Base-by-base conservation (phyloP, 2,329 filamentous ascomycete genomes). In the Furcasterigmium furcatum region DNA sequence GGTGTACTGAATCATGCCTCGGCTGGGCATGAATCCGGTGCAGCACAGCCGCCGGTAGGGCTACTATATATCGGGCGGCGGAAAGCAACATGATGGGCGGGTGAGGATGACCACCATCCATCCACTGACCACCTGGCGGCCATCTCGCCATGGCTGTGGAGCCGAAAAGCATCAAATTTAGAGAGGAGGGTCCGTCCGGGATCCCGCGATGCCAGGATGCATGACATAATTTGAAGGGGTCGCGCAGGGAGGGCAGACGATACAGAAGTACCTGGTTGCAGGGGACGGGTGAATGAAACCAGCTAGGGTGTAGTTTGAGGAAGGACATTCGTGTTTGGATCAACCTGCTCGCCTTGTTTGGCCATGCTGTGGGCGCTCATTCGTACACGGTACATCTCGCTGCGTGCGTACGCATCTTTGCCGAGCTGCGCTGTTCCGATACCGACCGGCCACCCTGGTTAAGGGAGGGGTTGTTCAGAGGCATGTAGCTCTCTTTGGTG, bases 191-290 rank as follows among this genome's bases (percentile, higher is more conserved):
- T 56, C 61, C 53, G n/a, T 14, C 41, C 52, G 61, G 58, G 58
- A 65, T 65, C 59, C 55, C 55, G 51, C 54, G 55, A 59, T 58
- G 48, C 55, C 55, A 59, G 59, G 62, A 64, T 64, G 67, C 68
- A 71, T 71, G 68, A 70, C 67, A 72, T 71, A 71, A 71, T 70
- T 70, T 51, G 54, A 49, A 52, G 55, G 54, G 58, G 53, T 20
- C 8, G 16, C 24, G 24, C 20, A 20, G 16, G 49, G 27, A 46
- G 27, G 43, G 42, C 10, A 45, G 44, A 27, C 38, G 47, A 45
- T 50, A 29, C 41, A 44, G 38, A 38, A 44, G 41, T 25, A 32
- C 25, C 35, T 49, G 38, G 41, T 48, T 51, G 51, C 51, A 52
- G 45, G 51, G 51, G 43, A 41, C 29, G 40, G 40, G 42, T 52